Evolutionary conservation across 108 stramenopile genomes (phyloP).

Genomic region (Heterococcus sp.): DNA sequence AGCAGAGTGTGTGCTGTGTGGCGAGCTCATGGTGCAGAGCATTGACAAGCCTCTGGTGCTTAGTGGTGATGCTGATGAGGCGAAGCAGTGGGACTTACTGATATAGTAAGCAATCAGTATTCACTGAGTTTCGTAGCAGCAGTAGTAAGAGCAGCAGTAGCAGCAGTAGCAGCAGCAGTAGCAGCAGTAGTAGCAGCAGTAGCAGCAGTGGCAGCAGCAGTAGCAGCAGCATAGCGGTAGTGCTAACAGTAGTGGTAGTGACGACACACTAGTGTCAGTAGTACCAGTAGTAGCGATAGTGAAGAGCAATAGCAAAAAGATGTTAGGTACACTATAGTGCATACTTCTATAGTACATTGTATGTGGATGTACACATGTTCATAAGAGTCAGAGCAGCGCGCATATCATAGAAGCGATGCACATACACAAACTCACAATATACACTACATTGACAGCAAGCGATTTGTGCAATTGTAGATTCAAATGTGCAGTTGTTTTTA

Average conservation of each 20-base stretch:
- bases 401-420: too few species aligned
- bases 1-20: conserved; percentile 55
- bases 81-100: conserved; percentile 38
- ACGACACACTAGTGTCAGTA: background rate
- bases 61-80: conserved; percentile 22
- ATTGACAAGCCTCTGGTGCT: conserved; percentile 47
- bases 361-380: background rate
- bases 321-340: background rate
- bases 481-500: too few species aligned
- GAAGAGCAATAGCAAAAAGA: background rate
- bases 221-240: conserved; percentile 37
- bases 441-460: too few species aligned
- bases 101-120: too few species aligned
- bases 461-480: too few species aligned
- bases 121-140: too few species aligned
- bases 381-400: too few species aligned
- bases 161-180: background rate
- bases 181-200: too few species aligned
- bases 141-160: too few species aligned
- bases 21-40: conserved; percentile 52
- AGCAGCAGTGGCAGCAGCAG: conserved; percentile 55
- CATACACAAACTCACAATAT: too few species aligned
- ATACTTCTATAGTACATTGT: background rate
- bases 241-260: background rate
- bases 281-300: background rate